Evolutionary conservation across 805 yeast species (phyloP).

Genomic region (Pichia deserticola): DNA sequence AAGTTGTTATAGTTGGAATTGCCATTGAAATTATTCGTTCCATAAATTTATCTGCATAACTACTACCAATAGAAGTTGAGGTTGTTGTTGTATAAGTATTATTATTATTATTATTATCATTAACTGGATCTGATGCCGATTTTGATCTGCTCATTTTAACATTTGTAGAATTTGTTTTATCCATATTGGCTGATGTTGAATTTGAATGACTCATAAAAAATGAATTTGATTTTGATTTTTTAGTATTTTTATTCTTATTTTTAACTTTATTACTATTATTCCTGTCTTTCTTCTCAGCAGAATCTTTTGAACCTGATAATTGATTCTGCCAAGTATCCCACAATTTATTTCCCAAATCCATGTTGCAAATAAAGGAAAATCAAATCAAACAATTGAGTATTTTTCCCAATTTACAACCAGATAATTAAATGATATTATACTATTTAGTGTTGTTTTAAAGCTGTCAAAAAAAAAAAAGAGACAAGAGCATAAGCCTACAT

Average conservation of each 20-base stretch:
- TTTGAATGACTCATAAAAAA: background rate
- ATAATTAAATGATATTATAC: too few relatives aligned
- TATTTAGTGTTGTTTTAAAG: too few relatives aligned
- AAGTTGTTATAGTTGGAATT: slow-evolving; percentile 52
- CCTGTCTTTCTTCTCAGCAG: background rate
- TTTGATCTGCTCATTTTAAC: background rate
- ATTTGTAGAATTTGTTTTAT: background rate
- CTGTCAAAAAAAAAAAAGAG: too few relatives aligned
- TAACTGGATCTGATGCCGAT: background rate
- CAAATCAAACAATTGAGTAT: too few relatives aligned
- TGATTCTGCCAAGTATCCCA: slow-evolving; percentile 13
- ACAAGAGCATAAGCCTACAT: too few relatives aligned
- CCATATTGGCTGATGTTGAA: background rate
- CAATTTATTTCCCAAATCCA: slow-evolving; percentile 10
- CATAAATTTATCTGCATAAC: slow-evolving; percentile 58
- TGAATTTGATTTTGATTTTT: background rate
- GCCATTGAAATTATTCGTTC: slow-evolving; percentile 69
- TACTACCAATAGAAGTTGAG: background rate
- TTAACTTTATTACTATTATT: background rate
- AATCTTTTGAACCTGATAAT: background rate
- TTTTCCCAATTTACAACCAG: too few relatives aligned
- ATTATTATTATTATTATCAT: background rate
- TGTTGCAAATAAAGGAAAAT: too few relatives aligned
- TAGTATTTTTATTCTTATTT: background rate
- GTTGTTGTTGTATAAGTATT: background rate